A percentile compares a stretch with the other conserved stretches of the same genome.
Evolutionary conservation across 202 grass and related monocot species (phyloP).

Genomic region (Digitaria exilis): DNA sequence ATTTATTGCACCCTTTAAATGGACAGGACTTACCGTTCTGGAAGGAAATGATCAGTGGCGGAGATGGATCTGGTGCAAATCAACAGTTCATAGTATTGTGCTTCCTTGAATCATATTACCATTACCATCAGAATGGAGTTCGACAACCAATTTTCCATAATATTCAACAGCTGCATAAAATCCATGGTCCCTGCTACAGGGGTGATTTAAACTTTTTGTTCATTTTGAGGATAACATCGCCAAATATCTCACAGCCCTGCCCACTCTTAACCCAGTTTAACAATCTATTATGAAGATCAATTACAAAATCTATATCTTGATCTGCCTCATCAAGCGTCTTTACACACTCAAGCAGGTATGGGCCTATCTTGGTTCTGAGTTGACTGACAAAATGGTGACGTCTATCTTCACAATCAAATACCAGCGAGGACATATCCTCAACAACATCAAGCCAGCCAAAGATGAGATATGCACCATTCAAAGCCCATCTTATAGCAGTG

Average conservation of each 20-base stretch:
- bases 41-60: neutral
- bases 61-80: conserved; percentile 16
- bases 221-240: conserved; percentile 50
- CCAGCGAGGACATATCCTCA: conserved; percentile 59
- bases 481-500: conserved; percentile 46
- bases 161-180: conserved; percentile 7
- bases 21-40: conserved; percentile 11
- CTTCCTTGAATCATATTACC: neutral
- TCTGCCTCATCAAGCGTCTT: conserved; percentile 28
- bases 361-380: conserved; percentile 53
- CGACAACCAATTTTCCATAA: neutral
- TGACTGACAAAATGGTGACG: conserved; percentile 52
- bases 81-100: neutral
- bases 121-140: conserved; percentile 10
- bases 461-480: conserved; percentile 58
- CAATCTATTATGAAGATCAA: conserved; percentile 69
- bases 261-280: conserved; percentile 56
- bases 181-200: neutral
- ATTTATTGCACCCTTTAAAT: conserved; percentile 20
- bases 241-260: conserved; percentile 58
- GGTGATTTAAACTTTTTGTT: conserved; percentile 28
- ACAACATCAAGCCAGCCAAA: conserved; percentile 65
- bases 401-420: conserved; percentile 65
- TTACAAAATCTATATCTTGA: conserved; percentile 46
- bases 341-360: conserved; percentile 68